Evolutionary conservation across 345 rosid species (phyloP), one percentile per base, ranked within the genome.

Genomic region (Corymbia maculata): DNA sequence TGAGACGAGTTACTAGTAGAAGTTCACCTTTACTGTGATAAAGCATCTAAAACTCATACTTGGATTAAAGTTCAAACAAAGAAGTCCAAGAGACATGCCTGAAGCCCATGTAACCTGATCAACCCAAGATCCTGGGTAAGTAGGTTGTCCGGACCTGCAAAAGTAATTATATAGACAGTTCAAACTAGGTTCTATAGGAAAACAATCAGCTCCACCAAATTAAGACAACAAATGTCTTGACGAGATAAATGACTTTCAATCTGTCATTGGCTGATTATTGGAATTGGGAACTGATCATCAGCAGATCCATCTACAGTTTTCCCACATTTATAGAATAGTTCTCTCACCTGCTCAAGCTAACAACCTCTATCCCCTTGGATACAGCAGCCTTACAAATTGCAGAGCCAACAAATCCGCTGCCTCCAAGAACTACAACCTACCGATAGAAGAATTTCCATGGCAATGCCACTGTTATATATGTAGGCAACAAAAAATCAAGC

Each of bases 361-460:
- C 88, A 88, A 94, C 97, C 89, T 97, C 99, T 30, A 97, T 92
- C 88, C 98, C 98, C 82, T 93, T 94, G 87, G 95, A 94, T 85
- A 96, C 95, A 82, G 99, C 97, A 88, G 97, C 97, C 94, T 96
- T 97, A 90, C 99, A 97, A 52, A 97, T 94, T 86, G 99, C 96
- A 88, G 99, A 96, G 84, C 99, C 99, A 90, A 96, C 99, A 87
- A 95, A 97, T 86, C 99, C 98, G 80, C 86, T 96, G 90, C 99
- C 98, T 89, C 99, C 99, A 51, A 96, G 87, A 86, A 97, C 99
- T 21, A 97, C 98, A 92, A 97, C 93, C 99, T 95, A 96, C 88
- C 66, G 80, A 87, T 87, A 85, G 90, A 86, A 88, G 85, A 64
- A 89, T 85, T 79, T 66, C 21, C 88, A 85, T 92, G 26, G 66